Evolutionary conservation across 2,329 filamentous ascomycete genomes (phyloP).

Genomic region (Pseudogymnoascus sp.): DNA sequence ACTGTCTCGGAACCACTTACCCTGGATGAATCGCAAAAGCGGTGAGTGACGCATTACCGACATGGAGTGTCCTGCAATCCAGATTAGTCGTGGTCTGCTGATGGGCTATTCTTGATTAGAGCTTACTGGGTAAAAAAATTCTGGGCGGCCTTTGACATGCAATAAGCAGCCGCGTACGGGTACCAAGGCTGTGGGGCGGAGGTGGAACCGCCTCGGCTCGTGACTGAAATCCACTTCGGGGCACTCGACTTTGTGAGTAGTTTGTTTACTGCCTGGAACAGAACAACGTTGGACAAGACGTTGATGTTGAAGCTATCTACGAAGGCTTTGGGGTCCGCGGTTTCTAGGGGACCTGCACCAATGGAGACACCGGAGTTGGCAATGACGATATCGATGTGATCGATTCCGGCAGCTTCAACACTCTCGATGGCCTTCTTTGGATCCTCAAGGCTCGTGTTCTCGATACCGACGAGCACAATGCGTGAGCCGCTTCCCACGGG

Average conservation of each 20-base stretch:
- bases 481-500: neutral
- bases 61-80: neutral
- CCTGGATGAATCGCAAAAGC: neutral
- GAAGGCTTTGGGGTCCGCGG: neutral
- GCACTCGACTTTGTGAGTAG: neutral
- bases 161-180: neutral
- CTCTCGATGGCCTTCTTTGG: neutral
- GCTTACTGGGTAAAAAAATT: neutral
- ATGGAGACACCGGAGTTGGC: constrained; percentile 21
- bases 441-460: neutral
- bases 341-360: neutral
- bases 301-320: neutral
- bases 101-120: neutral
- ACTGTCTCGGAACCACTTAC: neutral
- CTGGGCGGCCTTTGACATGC: neutral
- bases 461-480: neutral
- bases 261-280: neutral
- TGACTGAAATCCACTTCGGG: neutral
- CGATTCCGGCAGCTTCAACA: constrained; percentile 13
- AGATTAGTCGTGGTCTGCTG: neutral
- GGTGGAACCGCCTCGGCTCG: neutral
- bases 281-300: neutral
- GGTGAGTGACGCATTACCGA: neutral
- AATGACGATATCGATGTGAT: constrained; percentile 28
- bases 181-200: neutral